Base-by-base conservation (phyloP, 2,329 filamentous ascomycete species). In the Acrodontium crateriforme region DNA sequence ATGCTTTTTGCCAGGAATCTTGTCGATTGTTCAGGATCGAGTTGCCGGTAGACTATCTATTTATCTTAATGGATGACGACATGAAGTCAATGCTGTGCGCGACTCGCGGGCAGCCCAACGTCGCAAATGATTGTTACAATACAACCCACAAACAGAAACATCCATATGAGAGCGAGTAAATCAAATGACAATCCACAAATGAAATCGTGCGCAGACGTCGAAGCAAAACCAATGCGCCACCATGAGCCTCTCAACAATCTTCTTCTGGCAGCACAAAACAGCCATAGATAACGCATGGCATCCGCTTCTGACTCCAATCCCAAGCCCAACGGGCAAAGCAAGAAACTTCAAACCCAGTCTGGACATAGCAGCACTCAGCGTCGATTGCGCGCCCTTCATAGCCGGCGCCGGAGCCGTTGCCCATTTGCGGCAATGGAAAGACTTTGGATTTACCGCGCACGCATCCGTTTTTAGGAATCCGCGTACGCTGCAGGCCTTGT, bases 201-300 rank as follows among this genome's bases (percentile, higher is more conserved):
- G n/a, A n/a, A n/a, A n/a, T n/a, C n/a, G n/a, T n/a, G n/a, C n/a
- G n/a, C n/a, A n/a, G n/a, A n/a, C n/a, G n/a, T n/a, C n/a, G n/a
- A n/a, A n/a, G n/a, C n/a, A n/a, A n/a, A n/a, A n/a, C n/a, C n/a
- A n/a, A n/a, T n/a, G n/a, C n/a, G n/a, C n/a, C n/a, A n/a, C n/a
- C n/a, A n/a, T n/a, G n/a, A n/a, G n/a, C n/a, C 20, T 8, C 29
- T 43, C 9, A 28, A 39, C 31, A 37, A 39, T 49, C 28, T 44
- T 48, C 38, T 50, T 40, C 42, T 50, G 46, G 46, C 42, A 42
- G 25, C 25, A 32, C 34, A 50, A 51, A 34, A 34, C 34, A 3
- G 33, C 41, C 8, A 22, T 23, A 5, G 38, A 44, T 32, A 51
- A 51, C 32, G 29, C 33, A 16, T 51, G 47, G 47, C 47, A 42